Evolutionary conservation across 495 filamentous ascomycete genomes (phyloP).

Genomic region (Hypoxylon trugodes): DNA sequence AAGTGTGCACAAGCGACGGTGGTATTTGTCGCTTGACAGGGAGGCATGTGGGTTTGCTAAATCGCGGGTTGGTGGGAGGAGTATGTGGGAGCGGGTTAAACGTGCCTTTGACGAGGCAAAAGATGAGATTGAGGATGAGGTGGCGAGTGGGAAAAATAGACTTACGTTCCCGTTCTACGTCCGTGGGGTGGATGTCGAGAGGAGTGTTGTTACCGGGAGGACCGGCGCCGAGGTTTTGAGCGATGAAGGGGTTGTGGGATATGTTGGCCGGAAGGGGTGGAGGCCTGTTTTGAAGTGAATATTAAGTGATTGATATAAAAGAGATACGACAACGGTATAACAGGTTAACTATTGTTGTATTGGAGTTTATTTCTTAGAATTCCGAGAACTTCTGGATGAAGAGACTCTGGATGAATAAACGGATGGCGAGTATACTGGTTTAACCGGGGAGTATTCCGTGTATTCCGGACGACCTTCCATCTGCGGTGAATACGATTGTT

Average conservation of each 20-base stretch:
- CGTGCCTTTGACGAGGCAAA: neutral
- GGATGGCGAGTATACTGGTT: too few relatives aligned
- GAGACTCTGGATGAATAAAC: too few relatives aligned
- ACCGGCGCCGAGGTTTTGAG: constrained; percentile 62
- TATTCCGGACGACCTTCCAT: too few relatives aligned
- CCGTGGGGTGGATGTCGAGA: constrained; percentile 62
- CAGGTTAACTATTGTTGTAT: too few relatives aligned
- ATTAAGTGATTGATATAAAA: too few relatives aligned
- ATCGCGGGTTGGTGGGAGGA: constrained; percentile 29
- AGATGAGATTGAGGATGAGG: constrained; percentile 42
- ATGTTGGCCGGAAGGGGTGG: constrained; percentile 65
- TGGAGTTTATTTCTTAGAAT: too few relatives aligned
- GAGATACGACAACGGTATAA: too few relatives aligned
- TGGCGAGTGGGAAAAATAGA: constrained; percentile 29
- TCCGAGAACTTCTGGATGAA: too few relatives aligned
- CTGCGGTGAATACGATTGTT: too few relatives aligned
- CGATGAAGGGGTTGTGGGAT: constrained; percentile 66
- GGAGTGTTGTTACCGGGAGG: constrained; percentile 70
- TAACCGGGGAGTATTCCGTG: too few relatives aligned
- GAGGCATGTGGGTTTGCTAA: constrained; percentile 61
- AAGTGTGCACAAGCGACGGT: constrained; percentile 70
- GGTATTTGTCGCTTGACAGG: constrained; percentile 68
- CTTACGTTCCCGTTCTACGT: constrained; percentile 66
- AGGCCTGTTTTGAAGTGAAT: constrained; percentile 61
- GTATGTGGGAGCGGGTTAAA: constrained; percentile 38